Evolutionary conservation across 495 filamentous ascomycete genomes (phyloP).

Genomic region (Cladorrhinum samala): DNA sequence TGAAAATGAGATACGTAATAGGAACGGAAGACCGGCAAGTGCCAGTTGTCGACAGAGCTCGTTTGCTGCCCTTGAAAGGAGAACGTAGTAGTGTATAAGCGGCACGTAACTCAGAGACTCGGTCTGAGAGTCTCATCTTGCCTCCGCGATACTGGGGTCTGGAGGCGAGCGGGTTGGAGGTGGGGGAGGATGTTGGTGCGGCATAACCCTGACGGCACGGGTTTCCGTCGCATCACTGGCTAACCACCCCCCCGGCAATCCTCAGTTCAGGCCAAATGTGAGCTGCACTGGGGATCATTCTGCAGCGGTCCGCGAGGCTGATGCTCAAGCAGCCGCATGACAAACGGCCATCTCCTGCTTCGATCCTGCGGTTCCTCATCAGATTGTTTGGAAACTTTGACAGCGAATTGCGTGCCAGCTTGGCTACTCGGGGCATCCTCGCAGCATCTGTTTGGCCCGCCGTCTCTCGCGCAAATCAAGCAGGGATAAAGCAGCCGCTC

Average conservation of each 20-base stretch:
- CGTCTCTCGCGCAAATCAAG: constrained; percentile 21
- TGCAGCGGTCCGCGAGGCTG: constrained; percentile 16
- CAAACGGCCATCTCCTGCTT: constrained; percentile 1
- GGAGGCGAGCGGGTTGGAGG: constrained; percentile 26
- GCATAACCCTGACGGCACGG: constrained; percentile 20
- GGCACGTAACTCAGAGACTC: background rate
- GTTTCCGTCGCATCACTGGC: constrained; percentile 14
- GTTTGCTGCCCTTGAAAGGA: background rate
- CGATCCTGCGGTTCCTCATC: constrained; percentile 3
- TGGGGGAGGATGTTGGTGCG: constrained; percentile 17
- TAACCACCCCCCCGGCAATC: constrained; percentile 15
- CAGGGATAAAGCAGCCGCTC: constrained; percentile 5
- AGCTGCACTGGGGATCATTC: constrained; percentile 16
- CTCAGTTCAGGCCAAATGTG: constrained; percentile 13
- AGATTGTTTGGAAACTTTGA: constrained; percentile 23
- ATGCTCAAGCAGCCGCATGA: constrained; percentile 21
- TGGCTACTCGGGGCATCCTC: constrained; percentile 3
- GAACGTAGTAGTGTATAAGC: background rate
- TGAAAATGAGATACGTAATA: background rate
- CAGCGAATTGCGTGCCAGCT: constrained; percentile 11
- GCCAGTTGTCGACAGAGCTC: background rate
- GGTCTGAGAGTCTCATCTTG: constrained; percentile 29
- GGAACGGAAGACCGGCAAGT: background rate
- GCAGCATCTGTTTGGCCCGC: constrained; percentile 20
- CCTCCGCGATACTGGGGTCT: constrained; percentile 27